Evolutionary conservation across 2,329 filamentous ascomycete species (phyloP), one percentile per base, ranked within the genome.

Genomic region (Diaporthe longicolla): DNA sequence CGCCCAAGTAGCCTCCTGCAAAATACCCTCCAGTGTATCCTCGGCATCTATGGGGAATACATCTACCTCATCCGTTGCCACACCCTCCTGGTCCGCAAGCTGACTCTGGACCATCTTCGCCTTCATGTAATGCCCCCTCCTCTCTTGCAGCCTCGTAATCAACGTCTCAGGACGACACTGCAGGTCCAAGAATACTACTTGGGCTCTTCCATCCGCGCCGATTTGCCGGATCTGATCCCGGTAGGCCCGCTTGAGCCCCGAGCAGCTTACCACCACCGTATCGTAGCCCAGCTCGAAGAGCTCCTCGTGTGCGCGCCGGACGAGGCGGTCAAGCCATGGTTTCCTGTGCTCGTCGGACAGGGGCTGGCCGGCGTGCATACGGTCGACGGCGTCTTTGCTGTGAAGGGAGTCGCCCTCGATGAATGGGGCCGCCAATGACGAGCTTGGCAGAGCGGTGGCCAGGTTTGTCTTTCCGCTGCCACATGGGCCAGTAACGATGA

Each of bases 381-480:
- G 70, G 32, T 82, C 77, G 0, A 84, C 70, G 11, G 83, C 80
- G 11, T 75, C 77, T 15, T 72, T 76, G 2, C 79, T 81, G 74
- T 85, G 84, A 1, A 85, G 76, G 3, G 78, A 78, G 66, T 85
- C 84, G 4, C 84, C 84, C 75, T 86, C 84, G n/a, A 86, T 80
- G 74, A 82, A 83, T 2, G 63, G 63, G 1, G 45, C 48, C 13
- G n/a, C 19, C n/a, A 68, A 3, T 0, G 45, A 15, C 48, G 26
- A n/a, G 8, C n/a, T 40, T 2, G 63, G 48, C 29, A 68, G 32
- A 21, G 63, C 63, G 1, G 63, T 54, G 21, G 63, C 63, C 32
- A 85, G 70, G 0, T 83, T 85, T 0, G 83, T 82, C 76, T 85
- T 85, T 3, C 84, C 84, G n/a, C 81, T 82, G 4, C 83, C 84